A percentile compares a stretch with the other conserved stretches of the same genome.
These are phyloP conservation scores for Torulaspora quercuum DNA, from an alignment of 805 yeast genomes.

Conservation along the genomic window DNA sequence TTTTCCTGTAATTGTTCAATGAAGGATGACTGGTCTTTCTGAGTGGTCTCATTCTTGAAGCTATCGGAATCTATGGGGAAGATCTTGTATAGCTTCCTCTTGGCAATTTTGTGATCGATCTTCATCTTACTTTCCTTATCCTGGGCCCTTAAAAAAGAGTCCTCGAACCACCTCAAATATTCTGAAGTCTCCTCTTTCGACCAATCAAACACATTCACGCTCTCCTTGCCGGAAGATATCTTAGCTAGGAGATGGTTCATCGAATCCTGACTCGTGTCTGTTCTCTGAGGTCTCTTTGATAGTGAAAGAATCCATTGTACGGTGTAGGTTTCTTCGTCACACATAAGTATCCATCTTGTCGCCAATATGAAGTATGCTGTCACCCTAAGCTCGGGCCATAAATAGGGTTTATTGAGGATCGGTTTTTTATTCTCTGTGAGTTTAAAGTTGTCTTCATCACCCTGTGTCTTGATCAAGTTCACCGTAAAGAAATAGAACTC, in stretches of 20 bases:
- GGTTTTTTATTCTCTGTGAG: constrained; percentile 13
- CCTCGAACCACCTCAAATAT: constrained; percentile 33
- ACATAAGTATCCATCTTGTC: constrained; percentile 22
- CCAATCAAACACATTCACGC: constrained; percentile 21
- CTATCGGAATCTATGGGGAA: constrained; percentile 23
- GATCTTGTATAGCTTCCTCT: constrained; percentile 28
- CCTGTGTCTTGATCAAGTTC: constrained; percentile 14
- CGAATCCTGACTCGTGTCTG: constrained; percentile 10
- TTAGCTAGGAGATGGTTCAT: constrained; percentile 11
- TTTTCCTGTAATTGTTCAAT: constrained; percentile 29
- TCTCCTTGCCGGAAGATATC: constrained; percentile 8
- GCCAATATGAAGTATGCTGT: constrained; percentile 25
- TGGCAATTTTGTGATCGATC: constrained; percentile 34
- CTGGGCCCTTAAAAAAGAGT: constrained; percentile 21
- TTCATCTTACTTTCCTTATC: constrained; percentile 16
- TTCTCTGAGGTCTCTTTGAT: constrained; percentile 4
- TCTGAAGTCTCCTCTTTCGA: constrained; percentile 19
- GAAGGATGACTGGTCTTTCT: constrained; percentile 10
- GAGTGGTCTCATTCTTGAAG: not conserved
- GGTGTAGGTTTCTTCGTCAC: constrained; percentile 18
- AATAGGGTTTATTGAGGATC: constrained; percentile 13
- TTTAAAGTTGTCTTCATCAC: constrained; percentile 11
- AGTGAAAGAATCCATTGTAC: constrained; percentile 13
- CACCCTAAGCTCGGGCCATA: constrained; percentile 25
- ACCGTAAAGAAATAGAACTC: constrained; percentile 25